A percentile compares a stretch with the other conserved stretches of the same genome.
Conservation (phyloP, 192 early-diverging fungal species). For the Backusella morwellensis region DNA sequence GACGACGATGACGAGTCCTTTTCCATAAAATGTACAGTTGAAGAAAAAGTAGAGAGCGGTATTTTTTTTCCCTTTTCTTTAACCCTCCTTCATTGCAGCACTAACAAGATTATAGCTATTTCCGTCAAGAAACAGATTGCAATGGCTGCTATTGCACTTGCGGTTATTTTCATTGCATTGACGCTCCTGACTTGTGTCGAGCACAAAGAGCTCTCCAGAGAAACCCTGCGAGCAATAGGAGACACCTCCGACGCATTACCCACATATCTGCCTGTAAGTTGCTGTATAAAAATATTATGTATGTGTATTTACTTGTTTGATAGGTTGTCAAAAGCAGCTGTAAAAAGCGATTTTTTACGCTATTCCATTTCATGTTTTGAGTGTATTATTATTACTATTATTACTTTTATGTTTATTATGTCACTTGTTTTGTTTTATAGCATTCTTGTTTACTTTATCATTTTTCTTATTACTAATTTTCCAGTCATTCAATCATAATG, state of each 20-base stretch:
- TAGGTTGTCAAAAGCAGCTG: not conserved
- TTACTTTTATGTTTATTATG: too few relatives aligned
- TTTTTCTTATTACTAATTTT: too few relatives aligned
- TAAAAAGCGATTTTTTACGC: not conserved
- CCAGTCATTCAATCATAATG: too few relatives aligned
- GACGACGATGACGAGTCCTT: not conserved
- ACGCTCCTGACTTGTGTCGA: not conserved
- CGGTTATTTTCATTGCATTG: not conserved
- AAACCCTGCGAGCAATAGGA: not conserved
- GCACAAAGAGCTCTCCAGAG: not conserved
- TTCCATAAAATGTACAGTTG: constrained; percentile 2
- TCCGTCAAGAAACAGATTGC: not conserved
- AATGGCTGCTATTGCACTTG: not conserved
- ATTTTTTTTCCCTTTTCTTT: not conserved
- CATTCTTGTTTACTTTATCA: not conserved
- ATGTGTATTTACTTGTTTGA: not conserved
- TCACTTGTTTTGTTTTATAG: not conserved
- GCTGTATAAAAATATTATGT: not conserved
- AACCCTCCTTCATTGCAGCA: not conserved
- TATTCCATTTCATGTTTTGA: not conserved
- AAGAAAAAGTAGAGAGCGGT: not conserved
- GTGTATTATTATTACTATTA: not conserved
- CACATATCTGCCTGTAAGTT: not conserved
- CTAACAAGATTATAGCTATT: not conserved
- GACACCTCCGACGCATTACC: not conserved